phyloP scores from a whole-genome alignment of 2,329 filamentous ascomycete species.

The Metarhizium album region DNA sequence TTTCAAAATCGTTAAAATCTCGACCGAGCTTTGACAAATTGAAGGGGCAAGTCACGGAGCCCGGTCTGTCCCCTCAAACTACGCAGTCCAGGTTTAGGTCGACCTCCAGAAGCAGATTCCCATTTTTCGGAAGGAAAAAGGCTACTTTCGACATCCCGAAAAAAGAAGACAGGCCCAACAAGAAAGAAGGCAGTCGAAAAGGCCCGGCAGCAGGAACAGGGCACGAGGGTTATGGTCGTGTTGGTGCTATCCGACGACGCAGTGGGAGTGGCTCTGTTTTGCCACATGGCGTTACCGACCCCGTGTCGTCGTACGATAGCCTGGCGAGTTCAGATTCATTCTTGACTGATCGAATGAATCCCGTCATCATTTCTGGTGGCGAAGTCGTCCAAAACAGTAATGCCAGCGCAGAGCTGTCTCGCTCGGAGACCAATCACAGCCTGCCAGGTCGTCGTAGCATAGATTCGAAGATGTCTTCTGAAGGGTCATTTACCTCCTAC shows the following conservation, averaged over 20 bases:
- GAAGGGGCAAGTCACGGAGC: conserved; percentile 13
- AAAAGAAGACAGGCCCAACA: conserved; percentile 38
- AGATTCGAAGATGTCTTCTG: conserved; percentile 30
- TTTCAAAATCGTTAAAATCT: conserved; percentile 5
- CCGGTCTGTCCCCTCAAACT: conserved; percentile 23
- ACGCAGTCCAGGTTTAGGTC: conserved; percentile 44
- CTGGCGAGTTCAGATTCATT: conserved; percentile 43
- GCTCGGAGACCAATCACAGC: conserved; percentile 37
- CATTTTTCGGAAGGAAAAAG: conserved; percentile 68
- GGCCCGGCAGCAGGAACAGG: conserved; percentile 88
- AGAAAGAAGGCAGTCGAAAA: conserved; percentile 39
- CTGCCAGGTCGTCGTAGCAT: conserved; percentile 29
- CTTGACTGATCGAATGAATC: conserved; percentile 50
- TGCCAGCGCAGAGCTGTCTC: conserved; percentile 15
- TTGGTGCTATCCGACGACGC: conserved; percentile 50
- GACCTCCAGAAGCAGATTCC: conserved; percentile 56
- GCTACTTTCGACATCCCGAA: conserved; percentile 38
- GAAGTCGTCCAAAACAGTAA: conserved; percentile 52
- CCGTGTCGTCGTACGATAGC: conserved; percentile 41
- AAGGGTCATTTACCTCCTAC: conserved; percentile 28
- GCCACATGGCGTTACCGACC: conserved; percentile 31
- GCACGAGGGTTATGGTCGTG: conserved; percentile 71
- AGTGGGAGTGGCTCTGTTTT: conserved; percentile 47
- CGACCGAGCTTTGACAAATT: conserved; percentile 8
- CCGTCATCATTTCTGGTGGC: conserved; percentile 55